These are phyloP conservation scores for Begonia masoniana DNA, from an alignment of 306 rosid species.

Conservation along the genomic window DNA sequence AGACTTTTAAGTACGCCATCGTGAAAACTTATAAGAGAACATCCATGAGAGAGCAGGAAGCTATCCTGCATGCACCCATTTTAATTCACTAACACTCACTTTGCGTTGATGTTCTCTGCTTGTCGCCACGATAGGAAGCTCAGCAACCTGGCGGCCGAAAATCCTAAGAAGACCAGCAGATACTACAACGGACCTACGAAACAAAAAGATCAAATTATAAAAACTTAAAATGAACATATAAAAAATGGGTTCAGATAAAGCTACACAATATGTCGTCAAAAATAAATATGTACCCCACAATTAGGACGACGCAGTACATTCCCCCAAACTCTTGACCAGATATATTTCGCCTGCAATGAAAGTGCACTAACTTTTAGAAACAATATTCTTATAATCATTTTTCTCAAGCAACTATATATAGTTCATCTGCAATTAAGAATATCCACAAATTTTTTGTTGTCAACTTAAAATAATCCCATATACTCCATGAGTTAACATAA, in stretches of 20 bases:
- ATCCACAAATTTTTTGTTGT: neutral
- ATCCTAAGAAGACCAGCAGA: conserved; percentile 94
- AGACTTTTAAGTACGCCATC: no score
- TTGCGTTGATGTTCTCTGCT: conserved; percentile 92
- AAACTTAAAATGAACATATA: conserved; percentile 3
- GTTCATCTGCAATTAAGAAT: neutral
- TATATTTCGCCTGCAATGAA: conserved; percentile 80
- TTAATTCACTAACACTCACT: conserved; percentile 23
- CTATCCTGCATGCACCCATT: no score
- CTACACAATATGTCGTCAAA: conserved; percentile 1
- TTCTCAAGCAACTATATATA: neutral
- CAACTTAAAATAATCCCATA: neutral
- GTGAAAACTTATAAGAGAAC: no score
- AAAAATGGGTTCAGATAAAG: neutral
- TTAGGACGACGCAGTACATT: conserved; percentile 94
- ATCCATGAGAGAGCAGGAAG: no score
- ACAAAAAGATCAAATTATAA: conserved; percentile 6
- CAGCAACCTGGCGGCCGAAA: conserved; percentile 83
- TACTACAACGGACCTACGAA: conserved; percentile 69
- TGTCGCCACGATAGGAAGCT: conserved; percentile 98
- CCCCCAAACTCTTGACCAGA: conserved; percentile 99
- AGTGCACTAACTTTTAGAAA: neutral
- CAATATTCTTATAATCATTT: neutral
- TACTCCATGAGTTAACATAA: no score
- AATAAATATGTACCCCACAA: conserved; percentile 46